Base-by-base conservation (phyloP, 352 stramenopile genomes). In the Globisporangium middletonii region DNA sequence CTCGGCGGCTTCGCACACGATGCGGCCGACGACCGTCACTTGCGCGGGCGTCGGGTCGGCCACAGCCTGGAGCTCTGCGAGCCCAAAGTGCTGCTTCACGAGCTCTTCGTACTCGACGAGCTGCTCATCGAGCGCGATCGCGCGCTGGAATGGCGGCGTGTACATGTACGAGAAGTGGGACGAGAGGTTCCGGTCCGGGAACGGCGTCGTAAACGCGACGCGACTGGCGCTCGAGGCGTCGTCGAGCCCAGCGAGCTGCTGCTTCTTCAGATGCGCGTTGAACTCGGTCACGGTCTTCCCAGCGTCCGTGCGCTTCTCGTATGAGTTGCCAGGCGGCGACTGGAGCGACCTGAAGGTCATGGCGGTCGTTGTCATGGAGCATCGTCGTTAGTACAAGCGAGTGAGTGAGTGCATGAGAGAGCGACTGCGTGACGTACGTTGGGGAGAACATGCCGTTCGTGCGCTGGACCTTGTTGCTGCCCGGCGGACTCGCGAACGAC, bases 1-100 rank as follows among this genome's bases (percentile, higher is more conserved):
- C 49, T 94, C 85, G 8, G 79, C 75, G 3, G 83, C 85, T 57
- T 94, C 85, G 41, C 85, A 94, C 46, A 92, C 79, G 43, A 94
- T 91, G 42, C 85, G 77, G 5, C 85, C 85, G 27, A 92, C 83
- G 7, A 94, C 79, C 0, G 73, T 93, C 37, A 92, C 81, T 56
- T 79, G 75, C 2, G 83, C 77, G 0, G 83, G 81, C 11, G 85
- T 91, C 13, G 83, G 81, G 57, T 94, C 83, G 12, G 75, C 83
- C 18, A 94, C 72, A 0, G 80, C 73, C 19, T 83, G 75, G 1
- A 90, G 68, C 28, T 86, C 68, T 48, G 89, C 72, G 1, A 92
- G 38, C 38, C 84, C 73, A 53, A 80, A 83, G 27, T 80, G 77
- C 7, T 70, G 53, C 57, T 86, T 90, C 8, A 92, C 66, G 5